These are phyloP conservation scores for Zhuliangozyma parablackwelliae DNA, from an alignment of 1,139 yeast genomes.

Conservation along the genomic window DNA sequence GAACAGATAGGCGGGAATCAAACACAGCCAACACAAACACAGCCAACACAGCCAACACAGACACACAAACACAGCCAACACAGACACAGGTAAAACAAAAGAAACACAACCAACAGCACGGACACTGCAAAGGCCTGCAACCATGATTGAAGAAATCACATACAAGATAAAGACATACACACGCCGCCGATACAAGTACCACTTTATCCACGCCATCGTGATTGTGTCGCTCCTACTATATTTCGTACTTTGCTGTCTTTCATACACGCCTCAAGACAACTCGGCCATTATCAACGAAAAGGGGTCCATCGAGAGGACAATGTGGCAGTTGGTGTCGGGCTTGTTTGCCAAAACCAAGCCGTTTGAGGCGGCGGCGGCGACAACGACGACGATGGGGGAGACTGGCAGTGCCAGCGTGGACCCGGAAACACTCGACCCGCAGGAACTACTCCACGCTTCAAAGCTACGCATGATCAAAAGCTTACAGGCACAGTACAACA, in stretches of 20 bases:
- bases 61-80: too few relatives aligned
- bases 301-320: slow-evolving; percentile 3
- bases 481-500: slow-evolving; percentile 11
- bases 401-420: background rate
- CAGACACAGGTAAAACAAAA: background rate
- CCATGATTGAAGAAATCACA: too few relatives aligned
- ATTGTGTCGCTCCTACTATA: slow-evolving; percentile 2
- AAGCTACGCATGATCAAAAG: slow-evolving; percentile 12
- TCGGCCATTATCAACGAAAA: slow-evolving; percentile 4
- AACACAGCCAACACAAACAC: background rate
- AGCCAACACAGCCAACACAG: background rate
- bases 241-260: background rate
- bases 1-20: too few relatives aligned
- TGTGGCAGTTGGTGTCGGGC: background rate
- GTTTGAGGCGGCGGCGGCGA: background rate
- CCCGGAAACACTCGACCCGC: background rate
- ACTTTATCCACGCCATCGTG: slow-evolving; percentile 2
- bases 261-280: background rate
- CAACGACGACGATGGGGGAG: background rate
- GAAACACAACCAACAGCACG: background rate
- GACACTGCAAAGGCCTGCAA: too few relatives aligned
- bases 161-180: slow-evolving; percentile 3
- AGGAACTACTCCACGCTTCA: slow-evolving; percentile 3
- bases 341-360: slow-evolving; percentile 2
- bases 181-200: slow-evolving; percentile 6